Conservation (phyloP, 345 rosid species). For the Cardamine resedifolia region DNA sequence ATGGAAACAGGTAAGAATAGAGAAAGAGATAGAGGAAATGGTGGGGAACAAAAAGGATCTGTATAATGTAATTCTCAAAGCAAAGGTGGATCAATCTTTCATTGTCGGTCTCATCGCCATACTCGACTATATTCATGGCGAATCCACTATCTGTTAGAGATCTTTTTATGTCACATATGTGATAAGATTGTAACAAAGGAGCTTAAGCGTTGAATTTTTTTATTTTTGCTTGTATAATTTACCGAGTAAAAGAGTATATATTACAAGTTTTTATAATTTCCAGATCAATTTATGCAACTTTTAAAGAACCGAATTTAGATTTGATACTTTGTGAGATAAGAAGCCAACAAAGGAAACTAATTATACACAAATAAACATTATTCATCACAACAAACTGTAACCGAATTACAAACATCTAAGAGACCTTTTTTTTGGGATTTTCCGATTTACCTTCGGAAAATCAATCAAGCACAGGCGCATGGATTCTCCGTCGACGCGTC, state of each 20-base stretch:
- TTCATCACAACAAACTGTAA: conserved; percentile 3
- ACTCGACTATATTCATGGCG: conserved; percentile 69
- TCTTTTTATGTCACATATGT: neutral
- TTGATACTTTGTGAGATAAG: neutral
- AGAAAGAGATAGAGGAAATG: conserved; percentile 51
- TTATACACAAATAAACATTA: conserved; percentile 10
- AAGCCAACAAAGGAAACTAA: neutral
- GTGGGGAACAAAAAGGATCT: conserved; percentile 54
- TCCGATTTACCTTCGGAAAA: neutral
- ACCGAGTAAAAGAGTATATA: neutral
- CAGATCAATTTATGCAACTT: neutral
- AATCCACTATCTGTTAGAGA: conserved; percentile 59
- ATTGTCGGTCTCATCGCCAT: conserved; percentile 62
- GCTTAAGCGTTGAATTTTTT: no score
- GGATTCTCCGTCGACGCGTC: conserved; percentile 41
- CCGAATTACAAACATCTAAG: conserved; percentile 16
- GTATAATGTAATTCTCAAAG: conserved; percentile 54
- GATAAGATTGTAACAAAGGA: neutral
- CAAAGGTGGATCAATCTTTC: conserved; percentile 67
- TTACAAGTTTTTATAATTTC: neutral
- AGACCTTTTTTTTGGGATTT: neutral
- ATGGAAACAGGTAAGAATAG: conserved; percentile 49
- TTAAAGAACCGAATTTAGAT: neutral
- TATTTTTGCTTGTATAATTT: neutral
- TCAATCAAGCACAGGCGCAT: conserved; percentile 62